Evolutionary conservation across 2,329 filamentous ascomycete genomes (phyloP).

Genomic region (Penicillium sp.): DNA sequence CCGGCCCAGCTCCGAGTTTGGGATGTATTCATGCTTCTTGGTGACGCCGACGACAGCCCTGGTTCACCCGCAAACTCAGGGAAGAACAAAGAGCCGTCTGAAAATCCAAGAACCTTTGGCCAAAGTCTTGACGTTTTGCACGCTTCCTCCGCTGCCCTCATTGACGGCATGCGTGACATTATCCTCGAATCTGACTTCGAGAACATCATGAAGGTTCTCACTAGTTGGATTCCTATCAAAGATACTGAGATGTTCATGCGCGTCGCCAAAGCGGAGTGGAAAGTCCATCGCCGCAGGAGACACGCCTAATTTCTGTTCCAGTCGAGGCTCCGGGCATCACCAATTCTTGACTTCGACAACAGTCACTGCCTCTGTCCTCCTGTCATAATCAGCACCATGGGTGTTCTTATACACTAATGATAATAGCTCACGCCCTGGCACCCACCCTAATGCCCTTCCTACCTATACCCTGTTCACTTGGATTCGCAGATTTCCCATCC

Average conservation of each 20-base stretch:
- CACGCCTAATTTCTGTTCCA: conserved; percentile 2
- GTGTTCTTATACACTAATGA: conserved; percentile 27
- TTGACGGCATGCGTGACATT: conserved; percentile 86
- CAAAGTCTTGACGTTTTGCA: conserved; percentile 84
- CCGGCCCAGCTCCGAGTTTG: conserved; percentile 91
- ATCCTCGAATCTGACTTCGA: conserved; percentile 94
- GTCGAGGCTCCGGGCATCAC: not conserved
- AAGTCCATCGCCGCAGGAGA: conserved; percentile 59
- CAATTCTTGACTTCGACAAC: not conserved
- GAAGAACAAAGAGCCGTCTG: conserved; percentile 25
- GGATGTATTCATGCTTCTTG: conserved; percentile 96
- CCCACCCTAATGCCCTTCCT: conserved; percentile 17
- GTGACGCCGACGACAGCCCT: conserved; percentile 62
- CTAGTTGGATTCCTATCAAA: conserved; percentile 89
- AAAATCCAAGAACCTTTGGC: conserved; percentile 47
- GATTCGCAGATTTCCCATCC: not conserved
- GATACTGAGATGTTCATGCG: conserved; percentile 93
- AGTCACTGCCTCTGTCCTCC: not conserved
- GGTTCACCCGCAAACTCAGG: conserved; percentile 18
- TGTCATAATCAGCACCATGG: conserved; percentile 12
- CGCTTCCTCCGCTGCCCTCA: conserved; percentile 83
- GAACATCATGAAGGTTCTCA: conserved; percentile 95
- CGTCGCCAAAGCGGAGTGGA: conserved; percentile 86
- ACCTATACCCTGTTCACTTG: conserved; percentile 17
- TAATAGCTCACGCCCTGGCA: conserved; percentile 12